Evolutionary conservation across 2,329 filamentous ascomycete species (phyloP).

Genomic region (Fusarium sp.): DNA sequence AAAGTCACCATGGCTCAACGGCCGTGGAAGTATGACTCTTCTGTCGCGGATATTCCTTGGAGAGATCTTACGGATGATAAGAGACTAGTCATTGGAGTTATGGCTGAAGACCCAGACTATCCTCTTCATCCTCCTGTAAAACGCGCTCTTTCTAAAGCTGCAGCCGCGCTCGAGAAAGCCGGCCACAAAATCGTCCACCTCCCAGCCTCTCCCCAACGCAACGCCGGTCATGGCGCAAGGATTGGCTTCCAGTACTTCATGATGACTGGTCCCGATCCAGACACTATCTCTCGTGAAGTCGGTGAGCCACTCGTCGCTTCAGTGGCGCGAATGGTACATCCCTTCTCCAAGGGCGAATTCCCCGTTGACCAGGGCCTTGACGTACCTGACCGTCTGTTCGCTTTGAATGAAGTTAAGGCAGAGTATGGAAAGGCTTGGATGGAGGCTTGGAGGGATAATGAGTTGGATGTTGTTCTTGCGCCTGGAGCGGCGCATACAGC

Average conservation of each 20-base stretch:
- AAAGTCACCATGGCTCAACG: conserved; percentile 52
- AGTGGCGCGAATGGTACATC: conserved; percentile 32
- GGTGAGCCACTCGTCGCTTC: conserved; percentile 38
- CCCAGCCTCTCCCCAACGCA: conserved; percentile 27
- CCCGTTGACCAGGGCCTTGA: conserved; percentile 27
- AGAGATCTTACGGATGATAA: conserved; percentile 43
- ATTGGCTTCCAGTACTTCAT: conserved; percentile 39
- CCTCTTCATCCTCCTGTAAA: conserved; percentile 64
- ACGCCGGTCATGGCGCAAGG: conserved; percentile 25
- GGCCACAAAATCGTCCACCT: conserved; percentile 60
- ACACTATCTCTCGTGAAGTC: conserved; percentile 24
- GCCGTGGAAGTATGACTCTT: conserved; percentile 59
- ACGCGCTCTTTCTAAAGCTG: conserved; percentile 56
- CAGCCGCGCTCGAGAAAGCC: conserved; percentile 51
- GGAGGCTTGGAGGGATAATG: conserved; percentile 25
- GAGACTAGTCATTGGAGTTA: conserved; percentile 57
- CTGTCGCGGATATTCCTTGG: conserved; percentile 59
- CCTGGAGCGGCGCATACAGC: conserved; percentile 32
- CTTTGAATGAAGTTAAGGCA: conserved; percentile 4
- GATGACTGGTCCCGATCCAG: conserved; percentile 22
- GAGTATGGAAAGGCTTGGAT: conserved; percentile 30
- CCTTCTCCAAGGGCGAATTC: conserved; percentile 19
- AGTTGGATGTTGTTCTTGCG: conserved; percentile 34
- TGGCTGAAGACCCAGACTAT: conserved; percentile 59
- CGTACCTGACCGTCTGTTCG: background rate